Conservation (phyloP, 2,329 filamentous ascomycete genomes). For the Fusarium aywerte region DNA sequence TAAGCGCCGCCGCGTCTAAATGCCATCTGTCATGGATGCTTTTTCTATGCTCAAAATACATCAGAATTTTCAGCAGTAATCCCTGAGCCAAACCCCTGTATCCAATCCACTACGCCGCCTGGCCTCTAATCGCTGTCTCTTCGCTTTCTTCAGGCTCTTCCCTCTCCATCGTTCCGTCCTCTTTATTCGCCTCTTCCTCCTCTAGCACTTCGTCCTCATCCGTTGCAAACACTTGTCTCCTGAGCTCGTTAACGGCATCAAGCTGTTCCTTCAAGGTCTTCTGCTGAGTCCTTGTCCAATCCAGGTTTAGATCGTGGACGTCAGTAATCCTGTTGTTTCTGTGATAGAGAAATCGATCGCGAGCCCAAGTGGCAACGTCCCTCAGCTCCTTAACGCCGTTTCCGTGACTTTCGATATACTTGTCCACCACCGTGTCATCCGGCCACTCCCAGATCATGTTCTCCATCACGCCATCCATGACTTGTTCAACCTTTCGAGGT, state of each 20-base stretch:
- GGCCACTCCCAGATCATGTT: conserved; percentile 54
- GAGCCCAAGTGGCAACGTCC: conserved; percentile 41
- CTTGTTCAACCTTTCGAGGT: conserved; percentile 45
- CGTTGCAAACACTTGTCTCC: not conserved
- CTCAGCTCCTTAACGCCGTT: conserved; percentile 44
- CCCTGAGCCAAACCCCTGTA: not conserved
- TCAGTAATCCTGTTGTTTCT: conserved; percentile 5
- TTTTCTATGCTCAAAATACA: conserved; percentile 2
- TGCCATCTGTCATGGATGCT: conserved; percentile 17
- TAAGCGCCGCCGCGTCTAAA: conserved; percentile 39
- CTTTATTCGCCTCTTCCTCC: not conserved
- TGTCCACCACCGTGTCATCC: conserved; percentile 49
- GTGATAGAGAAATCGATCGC: conserved; percentile 16
- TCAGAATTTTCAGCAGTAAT: conserved; percentile 3
- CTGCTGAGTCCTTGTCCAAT: conserved; percentile 2
- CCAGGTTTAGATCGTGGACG: conserved; percentile 7
- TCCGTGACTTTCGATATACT: conserved; percentile 47
- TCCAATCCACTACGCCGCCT: conserved; percentile 1
- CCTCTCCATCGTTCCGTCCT: not conserved
- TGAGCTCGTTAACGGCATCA: conserved; percentile 1
- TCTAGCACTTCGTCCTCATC: not conserved
- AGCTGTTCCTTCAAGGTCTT: conserved; percentile 6
- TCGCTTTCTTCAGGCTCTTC: not conserved
- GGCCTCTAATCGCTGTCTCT: not conserved
- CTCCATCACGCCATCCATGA: conserved; percentile 47